A percentile compares a stretch with the other conserved stretches of the same genome.
Conservation (phyloP, 768 basidiomycete genomes). For the Kwoniella mangroviensis region DNA sequence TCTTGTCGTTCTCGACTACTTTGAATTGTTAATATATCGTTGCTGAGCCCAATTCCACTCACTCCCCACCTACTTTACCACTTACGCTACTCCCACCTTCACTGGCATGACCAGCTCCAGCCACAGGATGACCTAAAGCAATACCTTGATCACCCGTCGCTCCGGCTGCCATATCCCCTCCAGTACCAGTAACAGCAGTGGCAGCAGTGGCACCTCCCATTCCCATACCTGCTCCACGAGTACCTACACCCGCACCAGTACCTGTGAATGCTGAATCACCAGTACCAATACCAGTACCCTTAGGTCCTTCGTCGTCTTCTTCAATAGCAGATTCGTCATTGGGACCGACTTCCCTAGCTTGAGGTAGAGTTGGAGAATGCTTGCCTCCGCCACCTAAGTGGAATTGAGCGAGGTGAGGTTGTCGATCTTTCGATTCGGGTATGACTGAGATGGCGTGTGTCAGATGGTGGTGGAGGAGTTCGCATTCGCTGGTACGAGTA, state of each 20-base stretch:
- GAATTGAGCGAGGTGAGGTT: conserved; percentile 18
- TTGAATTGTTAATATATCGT: too few relatives aligned
- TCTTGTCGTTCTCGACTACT: too few relatives aligned
- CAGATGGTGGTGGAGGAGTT: conserved; percentile 49
- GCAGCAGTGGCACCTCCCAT: neutral
- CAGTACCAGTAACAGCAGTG: neutral
- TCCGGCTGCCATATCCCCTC: conserved; percentile 2
- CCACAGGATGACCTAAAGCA: conserved; percentile 6
- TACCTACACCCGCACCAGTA: neutral
- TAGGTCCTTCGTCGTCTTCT: conserved; percentile 3
- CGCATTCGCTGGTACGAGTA: conserved; percentile 41
- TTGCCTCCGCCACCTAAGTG: conserved; percentile 11
- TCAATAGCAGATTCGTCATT: conserved; percentile 4
- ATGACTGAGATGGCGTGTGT: conserved; percentile 35
- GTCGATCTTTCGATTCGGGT: conserved; percentile 11
- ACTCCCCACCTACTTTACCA: conserved; percentile 28
- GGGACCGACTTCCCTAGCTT: conserved; percentile 5
- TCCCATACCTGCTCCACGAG: neutral
- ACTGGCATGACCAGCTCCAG: conserved; percentile 5
- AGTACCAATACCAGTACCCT: neutral
- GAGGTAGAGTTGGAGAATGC: conserved; percentile 4
- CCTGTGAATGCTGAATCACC: neutral
- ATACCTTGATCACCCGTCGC: conserved; percentile 5
- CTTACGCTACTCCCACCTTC: conserved; percentile 25
- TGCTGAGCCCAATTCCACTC: too few relatives aligned